Evolutionary conservation across 208 protist genomes (phyloP).

Genomic region (Entamoeba dispar): DNA sequence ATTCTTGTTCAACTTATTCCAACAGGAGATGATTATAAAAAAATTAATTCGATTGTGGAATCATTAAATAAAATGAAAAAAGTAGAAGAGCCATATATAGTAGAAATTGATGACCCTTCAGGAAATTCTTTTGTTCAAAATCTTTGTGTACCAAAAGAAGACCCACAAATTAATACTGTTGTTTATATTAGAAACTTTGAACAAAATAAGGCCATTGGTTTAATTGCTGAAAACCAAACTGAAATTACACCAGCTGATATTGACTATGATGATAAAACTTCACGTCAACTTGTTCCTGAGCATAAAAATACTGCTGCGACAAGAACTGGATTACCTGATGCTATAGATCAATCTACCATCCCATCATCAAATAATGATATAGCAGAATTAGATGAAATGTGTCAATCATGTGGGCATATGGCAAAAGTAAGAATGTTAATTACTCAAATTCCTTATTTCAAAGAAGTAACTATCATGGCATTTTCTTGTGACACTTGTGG

Average conservation of each 20-base stretch:
- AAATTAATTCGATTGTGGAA: slow-evolving; percentile 38
- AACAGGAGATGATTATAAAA: slow-evolving; percentile 21
- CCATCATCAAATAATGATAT: not conserved
- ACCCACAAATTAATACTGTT: slow-evolving; percentile 21
- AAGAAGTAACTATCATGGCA: slow-evolving; percentile 67
- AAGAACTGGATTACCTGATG: not conserved
- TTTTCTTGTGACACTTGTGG: slow-evolving; percentile 67
- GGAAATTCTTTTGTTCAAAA: slow-evolving; percentile 53
- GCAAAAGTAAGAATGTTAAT: slow-evolving; percentile 36
- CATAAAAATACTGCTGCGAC: not conserved
- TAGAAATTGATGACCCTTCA: slow-evolving; percentile 48
- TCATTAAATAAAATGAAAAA: slow-evolving; percentile 23
- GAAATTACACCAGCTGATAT: not conserved
- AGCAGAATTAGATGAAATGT: not conserved
- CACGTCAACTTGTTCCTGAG: not conserved
- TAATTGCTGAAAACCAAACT: not conserved
- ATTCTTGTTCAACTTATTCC: slow-evolving; percentile 9
- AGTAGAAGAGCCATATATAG: slow-evolving; percentile 26
- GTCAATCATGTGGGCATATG: not conserved
- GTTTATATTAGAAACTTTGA: slow-evolving; percentile 19
- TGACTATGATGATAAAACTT: not conserved
- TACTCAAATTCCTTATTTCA: slow-evolving; percentile 70
- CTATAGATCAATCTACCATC: not conserved
- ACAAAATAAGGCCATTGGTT: slow-evolving; percentile 18
- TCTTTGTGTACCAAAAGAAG: slow-evolving; percentile 21